Evolutionary conservation across 2,329 filamentous ascomycete species (phyloP).

Genomic region (Monosporascus sp.): DNA sequence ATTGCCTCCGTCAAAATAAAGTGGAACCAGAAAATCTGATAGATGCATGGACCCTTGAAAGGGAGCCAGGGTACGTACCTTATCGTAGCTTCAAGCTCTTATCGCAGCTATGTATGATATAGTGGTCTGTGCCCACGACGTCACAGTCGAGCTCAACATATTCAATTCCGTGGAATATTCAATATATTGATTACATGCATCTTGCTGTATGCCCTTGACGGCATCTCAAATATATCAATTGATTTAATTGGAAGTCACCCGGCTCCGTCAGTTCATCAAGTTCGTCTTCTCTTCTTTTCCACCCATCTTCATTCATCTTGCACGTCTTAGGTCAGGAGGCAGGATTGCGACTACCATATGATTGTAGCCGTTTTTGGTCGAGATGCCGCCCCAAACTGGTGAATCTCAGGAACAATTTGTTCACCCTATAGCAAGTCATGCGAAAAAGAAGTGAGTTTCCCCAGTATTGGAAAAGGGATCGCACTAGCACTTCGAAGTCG

Average conservation of each 20-base stretch:
- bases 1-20: conserved; percentile 21
- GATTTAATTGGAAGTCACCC: neutral
- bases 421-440: conserved; percentile 26
- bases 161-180: too few relatives aligned
- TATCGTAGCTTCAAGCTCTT: neutral
- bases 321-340: too few relatives aligned
- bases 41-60: neutral
- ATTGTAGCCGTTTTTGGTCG: neutral
- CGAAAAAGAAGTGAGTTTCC: conserved; percentile 25
- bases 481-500: too few relatives aligned
- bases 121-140: neutral
- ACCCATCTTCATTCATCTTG: too few relatives aligned
- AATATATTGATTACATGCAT: too few relatives aligned
- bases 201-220: too few relatives aligned
- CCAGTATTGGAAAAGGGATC: neutral
- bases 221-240: too few relatives aligned
- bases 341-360: neutral
- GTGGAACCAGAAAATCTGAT: conserved; percentile 12
- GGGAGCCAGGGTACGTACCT: neutral
- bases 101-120: neutral
- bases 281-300: neutral
- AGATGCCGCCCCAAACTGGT: conserved; percentile 17
- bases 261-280: too few relatives aligned
- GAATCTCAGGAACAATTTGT: conserved; percentile 16
- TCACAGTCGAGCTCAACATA: neutral